Percentiles rank a stretch among this genome's conserved stretches.
These are phyloP conservation scores for Firmiana major DNA, from an alignment of 345 rosid genomes.

Conservation along the genomic window DNA sequence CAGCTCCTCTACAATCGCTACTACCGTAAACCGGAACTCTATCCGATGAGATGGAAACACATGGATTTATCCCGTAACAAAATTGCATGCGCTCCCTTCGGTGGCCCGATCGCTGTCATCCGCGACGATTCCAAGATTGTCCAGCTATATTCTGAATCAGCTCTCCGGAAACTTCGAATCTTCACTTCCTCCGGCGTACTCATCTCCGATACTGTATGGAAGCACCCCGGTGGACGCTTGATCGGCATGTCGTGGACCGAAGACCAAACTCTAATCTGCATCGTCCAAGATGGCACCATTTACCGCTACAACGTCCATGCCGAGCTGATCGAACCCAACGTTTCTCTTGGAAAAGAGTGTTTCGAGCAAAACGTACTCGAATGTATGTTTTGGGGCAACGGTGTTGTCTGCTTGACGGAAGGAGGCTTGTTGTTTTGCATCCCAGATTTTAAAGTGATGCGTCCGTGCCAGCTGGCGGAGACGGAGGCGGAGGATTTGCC, in stretches of 20 bases:
- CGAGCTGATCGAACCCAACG: conserved; percentile 66
- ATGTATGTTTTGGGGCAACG: conserved; percentile 87
- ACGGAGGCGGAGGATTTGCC: conserved; percentile 55
- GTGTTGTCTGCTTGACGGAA: conserved; percentile 85
- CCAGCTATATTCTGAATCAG: conserved; percentile 95
- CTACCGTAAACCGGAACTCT: conserved; percentile 89
- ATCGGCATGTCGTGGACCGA: conserved; percentile 96
- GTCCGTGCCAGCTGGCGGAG: conserved; percentile 57
- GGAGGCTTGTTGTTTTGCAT: conserved; percentile 61
- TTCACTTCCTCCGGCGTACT: conserved; percentile 83
- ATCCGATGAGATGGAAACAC: conserved; percentile 84
- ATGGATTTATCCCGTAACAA: conserved; percentile 83
- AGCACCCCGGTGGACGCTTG: conserved; percentile 85
- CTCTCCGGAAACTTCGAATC: conserved; percentile 90
- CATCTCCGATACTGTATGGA: conserved; percentile 85
- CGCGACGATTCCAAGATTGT: conserved; percentile 99
- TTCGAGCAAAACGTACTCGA: conserved; percentile 90
- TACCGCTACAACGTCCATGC: conserved; percentile 78
- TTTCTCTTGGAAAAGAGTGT: conserved; percentile 76
- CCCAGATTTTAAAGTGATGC: conserved; percentile 65
- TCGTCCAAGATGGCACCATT: conserved; percentile 92
- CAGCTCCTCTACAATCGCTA: conserved; percentile 78
- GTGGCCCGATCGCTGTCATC: conserved; percentile 91
- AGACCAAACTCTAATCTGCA: conserved; percentile 70
- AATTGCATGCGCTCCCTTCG: conserved; percentile 90